Conservation (phyloP, 176 grass and related monocot species). For the Aegilops longissima region DNA sequence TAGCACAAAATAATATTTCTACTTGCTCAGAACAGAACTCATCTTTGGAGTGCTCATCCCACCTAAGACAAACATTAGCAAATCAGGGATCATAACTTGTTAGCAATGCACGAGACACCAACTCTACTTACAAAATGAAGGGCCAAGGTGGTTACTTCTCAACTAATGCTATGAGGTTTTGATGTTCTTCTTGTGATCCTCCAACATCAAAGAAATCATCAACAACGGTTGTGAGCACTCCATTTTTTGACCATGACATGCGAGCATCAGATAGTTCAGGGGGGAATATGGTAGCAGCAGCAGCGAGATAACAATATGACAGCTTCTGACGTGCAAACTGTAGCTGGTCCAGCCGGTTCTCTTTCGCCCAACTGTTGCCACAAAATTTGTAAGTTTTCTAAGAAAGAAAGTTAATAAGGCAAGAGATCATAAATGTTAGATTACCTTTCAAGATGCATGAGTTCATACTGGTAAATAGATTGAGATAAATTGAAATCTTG, state of each 20-base stretch:
- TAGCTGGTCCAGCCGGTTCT: slow-evolving; percentile 59
- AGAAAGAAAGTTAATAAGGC: neutral
- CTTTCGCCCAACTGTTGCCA: slow-evolving; percentile 61
- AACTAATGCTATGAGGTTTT: slow-evolving; percentile 56
- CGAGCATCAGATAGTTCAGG: slow-evolving; percentile 58
- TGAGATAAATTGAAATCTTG: slow-evolving; percentile 57
- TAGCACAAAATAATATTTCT: slow-evolving; percentile 61
- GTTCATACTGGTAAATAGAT: slow-evolving; percentile 50
- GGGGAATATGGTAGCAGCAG: slow-evolving; percentile 56
- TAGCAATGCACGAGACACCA: too few relatives aligned
- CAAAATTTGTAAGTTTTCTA: neutral
- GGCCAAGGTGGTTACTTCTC: slow-evolving; percentile 40
- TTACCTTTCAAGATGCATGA: slow-evolving; percentile 61
- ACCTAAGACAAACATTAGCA: slow-evolving; percentile 34
- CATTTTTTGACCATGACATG: slow-evolving; percentile 64
- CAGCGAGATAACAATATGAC: slow-evolving; percentile 67
- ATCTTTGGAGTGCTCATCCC: slow-evolving; percentile 50
- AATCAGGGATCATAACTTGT: neutral
- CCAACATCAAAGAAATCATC: slow-evolving; percentile 86
- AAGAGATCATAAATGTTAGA: neutral
- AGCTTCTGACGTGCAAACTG: slow-evolving; percentile 69
- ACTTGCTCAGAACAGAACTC: slow-evolving; percentile 64
- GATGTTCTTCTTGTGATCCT: slow-evolving; percentile 69
- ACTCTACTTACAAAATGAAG: neutral
- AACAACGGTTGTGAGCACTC: slow-evolving; percentile 55